Evolutionary conservation across 2,329 filamentous ascomycete species (phyloP).

Genomic region (Neonectria magnoliae): DNA sequence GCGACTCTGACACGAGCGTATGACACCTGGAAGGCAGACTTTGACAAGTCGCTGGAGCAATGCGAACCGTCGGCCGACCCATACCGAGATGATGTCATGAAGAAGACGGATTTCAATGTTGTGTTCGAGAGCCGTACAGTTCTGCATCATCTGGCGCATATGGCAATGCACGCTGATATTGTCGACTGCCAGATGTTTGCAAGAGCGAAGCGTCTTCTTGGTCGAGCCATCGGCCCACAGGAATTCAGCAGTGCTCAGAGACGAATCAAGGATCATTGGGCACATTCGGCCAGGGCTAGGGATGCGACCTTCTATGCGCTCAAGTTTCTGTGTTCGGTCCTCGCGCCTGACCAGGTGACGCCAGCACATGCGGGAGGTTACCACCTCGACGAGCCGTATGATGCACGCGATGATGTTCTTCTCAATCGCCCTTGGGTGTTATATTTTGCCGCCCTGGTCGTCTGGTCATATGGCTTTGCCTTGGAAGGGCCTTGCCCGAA

Average conservation of each 20-base stretch:
- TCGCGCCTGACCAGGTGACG: slow-evolving; percentile 64
- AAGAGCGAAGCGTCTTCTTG: slow-evolving; percentile 83
- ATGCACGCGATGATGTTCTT: slow-evolving; percentile 86
- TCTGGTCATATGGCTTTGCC: slow-evolving; percentile 95
- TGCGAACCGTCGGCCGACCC: slow-evolving; percentile 63
- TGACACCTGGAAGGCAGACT: slow-evolving; percentile 92
- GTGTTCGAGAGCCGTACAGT: slow-evolving; percentile 91
- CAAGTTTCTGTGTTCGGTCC: slow-evolving; percentile 86
- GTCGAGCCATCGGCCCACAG: slow-evolving; percentile 82
- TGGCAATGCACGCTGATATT: slow-evolving; percentile 97
- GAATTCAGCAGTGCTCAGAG: slow-evolving; percentile 83
- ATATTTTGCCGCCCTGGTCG: slow-evolving; percentile 90
- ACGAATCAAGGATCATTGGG: slow-evolving; percentile 90
- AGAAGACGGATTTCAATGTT: slow-evolving; percentile 70
- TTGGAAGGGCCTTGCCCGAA: slow-evolving; percentile 79
- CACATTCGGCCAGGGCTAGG: slow-evolving; percentile 84
- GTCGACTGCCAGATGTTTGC: slow-evolving; percentile 98
- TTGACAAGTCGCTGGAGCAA: slow-evolving; percentile 81
- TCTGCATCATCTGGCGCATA: slow-evolving; percentile 92
- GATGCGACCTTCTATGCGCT: slow-evolving; percentile 94
- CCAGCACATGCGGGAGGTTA: slow-evolving; percentile 52
- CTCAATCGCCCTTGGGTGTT: slow-evolving; percentile 95
- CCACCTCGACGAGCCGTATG: slow-evolving; percentile 68
- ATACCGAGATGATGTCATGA: slow-evolving; percentile 63
- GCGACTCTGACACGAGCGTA: slow-evolving; percentile 86